A percentile compares a stretch with the other conserved stretches of the same genome.
Evolutionary conservation across 352 stramenopile species (phyloP).

Genomic region (Phytophthora syringae): DNA sequence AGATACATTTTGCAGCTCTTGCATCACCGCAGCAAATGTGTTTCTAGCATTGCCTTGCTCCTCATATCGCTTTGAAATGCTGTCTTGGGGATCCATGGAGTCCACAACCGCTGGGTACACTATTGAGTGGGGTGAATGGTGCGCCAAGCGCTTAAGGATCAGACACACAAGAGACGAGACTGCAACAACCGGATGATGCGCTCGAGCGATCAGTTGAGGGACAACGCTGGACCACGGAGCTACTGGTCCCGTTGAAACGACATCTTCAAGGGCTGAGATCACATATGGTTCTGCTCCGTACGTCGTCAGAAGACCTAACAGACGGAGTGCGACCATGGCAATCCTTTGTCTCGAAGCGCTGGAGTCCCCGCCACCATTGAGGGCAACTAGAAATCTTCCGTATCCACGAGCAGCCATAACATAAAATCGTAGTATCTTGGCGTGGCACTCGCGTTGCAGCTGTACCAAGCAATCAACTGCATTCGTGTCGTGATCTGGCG

Average conservation of each 20-base stretch:
- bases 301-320: constrained; percentile 70
- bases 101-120: constrained; percentile 83
- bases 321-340: constrained; percentile 60
- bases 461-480: constrained; percentile 37
- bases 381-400: constrained; percentile 39
- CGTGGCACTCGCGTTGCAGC: constrained; percentile 45
- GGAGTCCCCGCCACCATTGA: constrained; percentile 7
- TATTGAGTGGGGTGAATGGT: constrained; percentile 64
- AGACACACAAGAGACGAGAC: constrained; percentile 62
- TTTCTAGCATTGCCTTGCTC: constrained; percentile 17
- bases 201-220: constrained; percentile 75
- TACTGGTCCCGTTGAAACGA: constrained; percentile 58
- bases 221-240: constrained; percentile 70
- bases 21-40: constrained; percentile 48
- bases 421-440: constrained; percentile 45
- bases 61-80: constrained; percentile 1
- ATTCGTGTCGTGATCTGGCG: constrained; percentile 3
- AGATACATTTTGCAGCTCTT: constrained; percentile 48
- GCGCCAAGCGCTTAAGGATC: constrained; percentile 72
- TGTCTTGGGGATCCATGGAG: constrained; percentile 34
- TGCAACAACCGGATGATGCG: constrained; percentile 54
- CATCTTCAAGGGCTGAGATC: constrained; percentile 43
- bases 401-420: constrained; percentile 52
- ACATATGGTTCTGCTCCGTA: constrained; percentile 64
- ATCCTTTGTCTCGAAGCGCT: constrained; percentile 35